Evolutionary conservation across 495 filamentous ascomycete genomes (phyloP).

Genomic region (Penicillium longicatenatum): DNA sequence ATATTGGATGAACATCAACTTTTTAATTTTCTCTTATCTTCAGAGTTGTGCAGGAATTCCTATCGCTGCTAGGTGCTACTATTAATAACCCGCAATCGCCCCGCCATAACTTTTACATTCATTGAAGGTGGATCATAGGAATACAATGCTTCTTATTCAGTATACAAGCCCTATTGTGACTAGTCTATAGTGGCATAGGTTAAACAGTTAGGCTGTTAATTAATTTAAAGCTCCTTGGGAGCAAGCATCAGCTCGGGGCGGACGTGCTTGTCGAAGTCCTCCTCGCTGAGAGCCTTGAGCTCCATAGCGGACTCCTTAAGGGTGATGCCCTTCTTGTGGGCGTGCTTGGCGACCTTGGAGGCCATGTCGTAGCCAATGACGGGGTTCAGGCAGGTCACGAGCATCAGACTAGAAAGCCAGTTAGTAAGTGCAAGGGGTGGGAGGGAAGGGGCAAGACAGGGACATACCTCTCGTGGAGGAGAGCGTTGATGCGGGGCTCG

Average conservation of each 20-base stretch:
- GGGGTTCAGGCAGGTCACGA: conserved; percentile 97
- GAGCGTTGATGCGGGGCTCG: conserved; percentile 80
- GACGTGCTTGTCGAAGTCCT: conserved; percentile 90
- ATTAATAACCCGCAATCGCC: conserved; percentile 16
- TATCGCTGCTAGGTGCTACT: conserved; percentile 7
- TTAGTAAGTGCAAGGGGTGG: conserved; percentile 24
- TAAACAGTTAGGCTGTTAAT: conserved; percentile 17
- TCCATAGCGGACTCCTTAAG: conserved; percentile 94
- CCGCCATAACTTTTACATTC: conserved; percentile 1
- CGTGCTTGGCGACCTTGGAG: conserved; percentile 97
- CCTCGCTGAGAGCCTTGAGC: conserved; percentile 83
- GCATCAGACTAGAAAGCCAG: conserved; percentile 75
- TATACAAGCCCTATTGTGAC: conserved; percentile 27
- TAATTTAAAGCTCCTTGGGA: conserved; percentile 63
- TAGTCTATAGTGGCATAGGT: conserved; percentile 25
- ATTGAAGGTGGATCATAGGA: background rate
- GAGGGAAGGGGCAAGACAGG: background rate
- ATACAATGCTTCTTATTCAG: conserved; percentile 18
- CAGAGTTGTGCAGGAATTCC: background rate
- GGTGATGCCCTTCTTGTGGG: conserved; percentile 95
- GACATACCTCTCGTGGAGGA: conserved; percentile 81
- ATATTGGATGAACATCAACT: background rate
- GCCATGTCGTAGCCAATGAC: conserved; percentile 99
- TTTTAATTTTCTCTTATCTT: background rate
- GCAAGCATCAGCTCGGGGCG: conserved; percentile 96